Conservation (phyloP, 305 asterid species). For the Salvia sclarea region DNA sequence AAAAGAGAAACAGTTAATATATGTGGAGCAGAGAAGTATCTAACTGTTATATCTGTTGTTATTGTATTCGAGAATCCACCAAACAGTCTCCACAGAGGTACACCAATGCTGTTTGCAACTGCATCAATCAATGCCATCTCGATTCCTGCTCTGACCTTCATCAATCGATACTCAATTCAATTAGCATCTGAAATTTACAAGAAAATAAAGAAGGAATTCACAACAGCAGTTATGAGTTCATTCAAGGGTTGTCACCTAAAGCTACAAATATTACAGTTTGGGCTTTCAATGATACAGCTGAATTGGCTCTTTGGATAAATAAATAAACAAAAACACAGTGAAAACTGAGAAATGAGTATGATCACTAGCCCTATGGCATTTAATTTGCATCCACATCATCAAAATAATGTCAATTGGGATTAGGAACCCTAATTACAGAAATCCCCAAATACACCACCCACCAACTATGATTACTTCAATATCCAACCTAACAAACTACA, state of each 20-base stretch:
- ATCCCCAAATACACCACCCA: not conserved
- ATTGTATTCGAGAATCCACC: conserved; percentile 76
- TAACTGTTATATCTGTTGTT: conserved; percentile 84
- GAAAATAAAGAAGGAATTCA: too few relatives aligned
- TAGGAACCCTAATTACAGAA: conserved; percentile 21
- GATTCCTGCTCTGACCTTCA: conserved; percentile 93
- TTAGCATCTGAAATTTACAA: conserved; percentile 28
- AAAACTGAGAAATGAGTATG: not conserved
- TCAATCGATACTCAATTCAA: conserved; percentile 32
- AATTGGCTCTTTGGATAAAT: not conserved
- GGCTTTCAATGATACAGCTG: not conserved
- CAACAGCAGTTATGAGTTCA: too few relatives aligned
- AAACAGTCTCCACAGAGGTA: conserved; percentile 86
- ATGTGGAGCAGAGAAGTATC: conserved; percentile 34
- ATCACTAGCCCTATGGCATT: not conserved
- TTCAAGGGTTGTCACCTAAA: too few relatives aligned
- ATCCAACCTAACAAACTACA: not conserved
- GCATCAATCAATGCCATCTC: conserved; percentile 98
- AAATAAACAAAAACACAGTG: not conserved
- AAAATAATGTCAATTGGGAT: not conserved
- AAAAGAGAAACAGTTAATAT: conserved; percentile 7
- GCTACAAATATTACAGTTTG: not conserved
- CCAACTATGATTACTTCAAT: not conserved
- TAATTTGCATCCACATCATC: not conserved
- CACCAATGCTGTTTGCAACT: conserved; percentile 73